Evolutionary conservation across 1,284 basidiomycete genomes (phyloP).

Genomic region (Hortiboletus rubellus): DNA sequence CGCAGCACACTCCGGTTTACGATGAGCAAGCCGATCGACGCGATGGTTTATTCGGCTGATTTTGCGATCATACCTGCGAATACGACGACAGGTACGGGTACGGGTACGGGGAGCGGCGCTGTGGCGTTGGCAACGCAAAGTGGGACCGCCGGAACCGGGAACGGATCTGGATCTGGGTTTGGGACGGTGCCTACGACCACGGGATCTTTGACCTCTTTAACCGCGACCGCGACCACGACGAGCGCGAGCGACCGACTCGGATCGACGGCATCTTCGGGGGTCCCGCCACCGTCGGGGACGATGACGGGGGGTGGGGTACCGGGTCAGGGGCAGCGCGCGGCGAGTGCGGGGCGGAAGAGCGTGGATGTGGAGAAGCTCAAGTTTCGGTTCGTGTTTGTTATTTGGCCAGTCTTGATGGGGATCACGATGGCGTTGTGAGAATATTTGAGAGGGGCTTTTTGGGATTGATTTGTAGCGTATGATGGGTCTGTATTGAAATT

Average conservation of each 20-base stretch:
- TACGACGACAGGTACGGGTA: neutral
- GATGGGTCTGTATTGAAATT: too few relatives aligned
- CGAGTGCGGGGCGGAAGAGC: slow-evolving; percentile 24
- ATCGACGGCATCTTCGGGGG: slow-evolving; percentile 21
- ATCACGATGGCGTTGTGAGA: slow-evolving; percentile 29
- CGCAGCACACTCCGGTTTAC: slow-evolving; percentile 37
- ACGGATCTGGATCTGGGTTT: neutral
- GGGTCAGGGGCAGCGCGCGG: slow-evolving; percentile 16
- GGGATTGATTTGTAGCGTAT: too few relatives aligned
- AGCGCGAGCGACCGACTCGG: slow-evolving; percentile 6
- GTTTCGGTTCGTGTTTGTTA: slow-evolving; percentile 53
- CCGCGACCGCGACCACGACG: slow-evolving; percentile 1
- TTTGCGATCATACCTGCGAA: slow-evolving; percentile 34
- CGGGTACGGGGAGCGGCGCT: neutral
- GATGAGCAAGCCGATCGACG: slow-evolving; percentile 18
- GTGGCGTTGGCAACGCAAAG: slow-evolving; percentile 4
- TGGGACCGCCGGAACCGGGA: neutral
- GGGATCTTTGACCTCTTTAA: neutral
- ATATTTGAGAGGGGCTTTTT: too few relatives aligned
- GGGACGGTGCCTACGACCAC: neutral
- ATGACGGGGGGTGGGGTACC: neutral
- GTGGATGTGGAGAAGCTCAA: slow-evolving; percentile 47
- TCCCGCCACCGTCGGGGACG: slow-evolving; percentile 19
- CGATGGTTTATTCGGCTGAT: slow-evolving; percentile 37
- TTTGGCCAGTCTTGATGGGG: slow-evolving; percentile 59